phyloP scores from a whole-genome alignment of 1,284 basidiomycete species.

The Microbotryum violaceum region DNA sequence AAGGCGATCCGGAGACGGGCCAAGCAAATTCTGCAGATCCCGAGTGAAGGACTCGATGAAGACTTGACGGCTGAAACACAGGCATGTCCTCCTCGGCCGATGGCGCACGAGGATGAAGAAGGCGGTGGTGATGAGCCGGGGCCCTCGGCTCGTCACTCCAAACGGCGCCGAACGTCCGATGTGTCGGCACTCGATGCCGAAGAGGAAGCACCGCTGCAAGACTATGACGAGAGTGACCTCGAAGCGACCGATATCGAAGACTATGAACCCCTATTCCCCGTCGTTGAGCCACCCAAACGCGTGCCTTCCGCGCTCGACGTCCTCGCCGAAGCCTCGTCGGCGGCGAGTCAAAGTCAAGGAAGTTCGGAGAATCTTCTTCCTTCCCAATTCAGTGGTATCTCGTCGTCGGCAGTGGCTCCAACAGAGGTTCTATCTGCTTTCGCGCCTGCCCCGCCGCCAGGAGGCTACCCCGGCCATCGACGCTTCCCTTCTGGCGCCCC shows the following conservation, averaged over 20 bases:
- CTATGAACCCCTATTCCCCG: constrained; percentile 1
- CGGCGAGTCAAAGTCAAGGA: neutral
- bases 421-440: neutral
- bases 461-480: neutral
- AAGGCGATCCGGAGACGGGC: constrained; percentile 11
- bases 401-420: neutral
- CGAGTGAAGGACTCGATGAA: neutral
- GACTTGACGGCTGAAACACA: too few species aligned
- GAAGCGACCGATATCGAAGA: neutral
- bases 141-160: too few species aligned
- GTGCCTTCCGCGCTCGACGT: constrained; percentile 29
- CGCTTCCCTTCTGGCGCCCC: neutral
- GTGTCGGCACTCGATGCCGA: neutral
- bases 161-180: neutral
- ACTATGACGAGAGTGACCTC: neutral
- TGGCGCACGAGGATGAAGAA: too few species aligned
- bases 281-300: constrained; percentile 3
- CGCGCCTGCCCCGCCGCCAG: neutral
- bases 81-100: too few species aligned
- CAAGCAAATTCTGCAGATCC: constrained; percentile 5
- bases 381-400: neutral
- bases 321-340: constrained; percentile 24
- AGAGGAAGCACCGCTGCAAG: neutral
- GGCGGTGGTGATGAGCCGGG: too few species aligned
- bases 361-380: neutral